phyloP scores from a whole-genome alignment of 2,329 filamentous ascomycete species.

The Trichoderma brevicompactum region DNA sequence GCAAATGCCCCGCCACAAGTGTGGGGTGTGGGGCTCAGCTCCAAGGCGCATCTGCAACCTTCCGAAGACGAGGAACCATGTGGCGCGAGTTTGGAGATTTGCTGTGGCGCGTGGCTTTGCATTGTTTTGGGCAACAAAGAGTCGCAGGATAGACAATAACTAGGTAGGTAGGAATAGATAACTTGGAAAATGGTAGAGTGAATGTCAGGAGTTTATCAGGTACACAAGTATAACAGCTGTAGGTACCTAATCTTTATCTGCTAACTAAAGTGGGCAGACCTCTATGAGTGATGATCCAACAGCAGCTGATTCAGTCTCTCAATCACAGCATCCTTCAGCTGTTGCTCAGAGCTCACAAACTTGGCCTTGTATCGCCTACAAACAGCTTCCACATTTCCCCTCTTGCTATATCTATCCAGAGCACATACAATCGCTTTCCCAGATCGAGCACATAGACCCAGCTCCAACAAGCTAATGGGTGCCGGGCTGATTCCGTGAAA shows the following conservation, averaged over 20 bases:
- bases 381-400: constrained; percentile 64
- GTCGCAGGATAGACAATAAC: too few species aligned
- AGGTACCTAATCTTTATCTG: too few species aligned
- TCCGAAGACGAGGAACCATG: constrained; percentile 12
- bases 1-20: constrained; percentile 24
- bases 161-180: too few species aligned
- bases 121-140: neutral
- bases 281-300: neutral
- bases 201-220: too few species aligned
- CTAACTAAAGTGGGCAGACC: too few species aligned
- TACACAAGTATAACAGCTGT: too few species aligned
- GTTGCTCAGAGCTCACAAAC: constrained; percentile 48
- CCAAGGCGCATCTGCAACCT: constrained; percentile 20
- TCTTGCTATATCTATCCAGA: constrained; percentile 56
- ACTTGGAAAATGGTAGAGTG: too few species aligned
- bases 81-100: neutral
- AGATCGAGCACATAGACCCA: constrained; percentile 56
- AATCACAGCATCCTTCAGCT: constrained; percentile 45
- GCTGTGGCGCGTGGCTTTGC: constrained; percentile 6
- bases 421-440: constrained; percentile 59
- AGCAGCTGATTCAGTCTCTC: constrained; percentile 31
- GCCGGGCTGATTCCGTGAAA: constrained; percentile 58
- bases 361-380: constrained; percentile 54
- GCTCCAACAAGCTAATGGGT: constrained; percentile 63
- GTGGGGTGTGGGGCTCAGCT: constrained; percentile 28